Evolutionary conservation across 352 stramenopile species (phyloP).

Genomic region (Blastocystis hominis): DNA sequence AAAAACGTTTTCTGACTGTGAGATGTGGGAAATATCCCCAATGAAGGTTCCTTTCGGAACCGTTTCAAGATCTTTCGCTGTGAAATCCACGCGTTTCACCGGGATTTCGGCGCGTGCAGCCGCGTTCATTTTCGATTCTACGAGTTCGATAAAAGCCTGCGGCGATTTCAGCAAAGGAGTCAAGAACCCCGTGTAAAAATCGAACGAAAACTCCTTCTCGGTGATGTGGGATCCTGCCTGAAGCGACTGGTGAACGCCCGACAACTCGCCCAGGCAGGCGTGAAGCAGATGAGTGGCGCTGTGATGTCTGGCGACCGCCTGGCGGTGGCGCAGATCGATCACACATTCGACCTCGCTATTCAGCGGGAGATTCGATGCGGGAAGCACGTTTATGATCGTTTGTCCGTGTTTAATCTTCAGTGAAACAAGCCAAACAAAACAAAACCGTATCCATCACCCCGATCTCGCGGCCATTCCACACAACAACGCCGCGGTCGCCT

Average conservation of each 20-base stretch:
- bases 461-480: not conserved
- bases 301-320: conserved; percentile 68
- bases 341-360: not conserved
- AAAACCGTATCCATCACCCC: not conserved
- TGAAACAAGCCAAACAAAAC: not conserved
- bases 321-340: conserved; percentile 44
- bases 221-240: conserved; percentile 70
- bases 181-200: conserved; percentile 72
- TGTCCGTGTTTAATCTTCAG: not conserved
- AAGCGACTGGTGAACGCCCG: conserved; percentile 67
- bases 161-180: conserved; percentile 67
- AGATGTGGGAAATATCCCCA: conserved; percentile 70
- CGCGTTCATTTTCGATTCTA: conserved; percentile 61
- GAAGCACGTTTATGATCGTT: not conserved
- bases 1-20: not conserved
- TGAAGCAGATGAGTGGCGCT: conserved; percentile 73
- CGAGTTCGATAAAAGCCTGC: conserved; percentile 66
- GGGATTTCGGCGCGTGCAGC: not conserved
- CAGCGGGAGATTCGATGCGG: not conserved
- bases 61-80: not conserved
- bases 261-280: conserved; percentile 68
- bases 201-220: conserved; percentile 68
- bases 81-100: not conserved
- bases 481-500: not conserved
- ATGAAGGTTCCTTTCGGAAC: not conserved